These are phyloP conservation scores for Raphanus raphanistrum DNA, from an alignment of 345 rosid genomes.

Conservation along the genomic window DNA sequence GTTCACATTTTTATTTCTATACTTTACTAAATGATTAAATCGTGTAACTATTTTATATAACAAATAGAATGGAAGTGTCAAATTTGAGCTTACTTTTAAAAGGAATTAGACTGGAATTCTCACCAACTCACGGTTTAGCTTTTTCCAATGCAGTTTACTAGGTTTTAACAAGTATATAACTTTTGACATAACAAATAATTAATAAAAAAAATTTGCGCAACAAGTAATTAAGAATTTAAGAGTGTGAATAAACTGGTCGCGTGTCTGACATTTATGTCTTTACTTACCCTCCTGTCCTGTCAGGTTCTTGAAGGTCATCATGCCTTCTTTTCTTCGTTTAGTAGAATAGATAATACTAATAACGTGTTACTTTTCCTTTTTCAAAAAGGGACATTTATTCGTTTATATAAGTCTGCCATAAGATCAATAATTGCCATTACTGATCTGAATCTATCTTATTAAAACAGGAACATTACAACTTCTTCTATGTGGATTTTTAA, in stretches of 20 bases:
- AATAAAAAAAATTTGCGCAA: too few species aligned
- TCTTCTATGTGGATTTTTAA: too few species aligned
- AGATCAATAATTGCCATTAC: conserved; percentile 9
- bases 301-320: not conserved
- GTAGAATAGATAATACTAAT: conserved; percentile 1
- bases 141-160: not conserved
- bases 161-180: too few species aligned
- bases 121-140: conserved; percentile 2
- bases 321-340: not conserved
- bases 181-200: too few species aligned
- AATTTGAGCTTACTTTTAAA: not conserved
- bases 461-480: too few species aligned
- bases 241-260: conserved; percentile 13
- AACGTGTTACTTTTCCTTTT: not conserved
- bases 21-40: not conserved
- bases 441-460: too few species aligned
- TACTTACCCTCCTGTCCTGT: not conserved
- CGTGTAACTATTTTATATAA: not conserved
- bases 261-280: not conserved
- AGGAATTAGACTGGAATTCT: not conserved
- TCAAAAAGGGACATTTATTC: not conserved
- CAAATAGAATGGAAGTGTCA: not conserved
- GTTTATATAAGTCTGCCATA: not conserved
- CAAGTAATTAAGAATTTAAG: not conserved
- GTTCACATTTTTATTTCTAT: not conserved